Evolutionary conservation across 108 stramenopile genomes (phyloP).

Genomic region (Asterionellopsis glacialis): DNA sequence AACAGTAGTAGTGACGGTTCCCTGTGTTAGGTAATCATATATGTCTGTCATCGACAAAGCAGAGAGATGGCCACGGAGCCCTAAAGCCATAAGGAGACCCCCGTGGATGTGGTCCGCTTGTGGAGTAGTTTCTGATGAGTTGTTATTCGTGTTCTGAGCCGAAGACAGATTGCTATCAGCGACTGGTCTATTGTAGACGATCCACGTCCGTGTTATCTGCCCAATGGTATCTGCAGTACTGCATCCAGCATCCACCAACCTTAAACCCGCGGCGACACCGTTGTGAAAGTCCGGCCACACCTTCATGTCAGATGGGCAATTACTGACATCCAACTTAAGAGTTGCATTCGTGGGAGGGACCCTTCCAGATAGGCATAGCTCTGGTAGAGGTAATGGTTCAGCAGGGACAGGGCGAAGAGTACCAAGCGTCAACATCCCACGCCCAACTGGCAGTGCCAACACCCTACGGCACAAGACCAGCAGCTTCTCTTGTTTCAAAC

Average conservation of each 20-base stretch:
- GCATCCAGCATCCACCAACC: slow-evolving; percentile 45
- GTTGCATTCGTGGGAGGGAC: slow-evolving; percentile 89
- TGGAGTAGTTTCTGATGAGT: background rate
- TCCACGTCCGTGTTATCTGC: slow-evolving; percentile 91
- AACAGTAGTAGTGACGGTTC: slow-evolving; percentile 92
- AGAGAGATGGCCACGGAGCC: slow-evolving; percentile 89
- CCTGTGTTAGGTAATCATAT: slow-evolving; percentile 94
- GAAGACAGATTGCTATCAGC: slow-evolving; percentile 18
- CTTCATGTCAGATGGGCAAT: slow-evolving; percentile 63
- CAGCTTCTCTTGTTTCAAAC: slow-evolving; percentile 81
- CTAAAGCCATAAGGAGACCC: slow-evolving; percentile 92
- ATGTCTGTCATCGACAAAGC: slow-evolving; percentile 93
- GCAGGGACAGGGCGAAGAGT: slow-evolving; percentile 71
- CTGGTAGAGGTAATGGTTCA: slow-evolving; percentile 86
- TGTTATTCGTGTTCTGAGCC: background rate
- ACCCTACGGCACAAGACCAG: slow-evolving; percentile 77
- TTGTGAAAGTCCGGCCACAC: slow-evolving; percentile 99
- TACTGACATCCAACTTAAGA: slow-evolving; percentile 68
- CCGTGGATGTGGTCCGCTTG: slow-evolving; percentile 69
- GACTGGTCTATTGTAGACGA: slow-evolving; percentile 79
- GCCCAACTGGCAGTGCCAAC: slow-evolving; percentile 84
- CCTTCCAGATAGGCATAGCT: slow-evolving; percentile 83
- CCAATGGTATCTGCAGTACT: background rate
- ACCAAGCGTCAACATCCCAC: slow-evolving; percentile 97
- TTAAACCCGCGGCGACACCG: slow-evolving; percentile 93